Evolutionary conservation across 148 eudicot genomes (phyloP).

Genomic region (Oxyria digyna): DNA sequence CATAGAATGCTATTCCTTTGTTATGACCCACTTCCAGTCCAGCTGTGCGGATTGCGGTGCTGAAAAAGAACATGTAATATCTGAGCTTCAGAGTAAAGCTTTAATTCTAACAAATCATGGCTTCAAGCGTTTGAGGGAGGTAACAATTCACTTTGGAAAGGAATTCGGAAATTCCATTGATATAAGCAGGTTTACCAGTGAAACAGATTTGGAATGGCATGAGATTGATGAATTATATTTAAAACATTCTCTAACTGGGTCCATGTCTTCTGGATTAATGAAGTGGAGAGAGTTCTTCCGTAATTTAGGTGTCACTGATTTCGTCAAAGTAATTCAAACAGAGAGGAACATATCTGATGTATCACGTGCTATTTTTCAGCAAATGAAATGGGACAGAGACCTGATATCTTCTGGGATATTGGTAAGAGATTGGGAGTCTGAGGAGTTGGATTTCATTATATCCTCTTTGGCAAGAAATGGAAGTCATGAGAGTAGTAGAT

Average conservation of each 20-base stretch:
- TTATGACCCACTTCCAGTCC: constrained; percentile 74
- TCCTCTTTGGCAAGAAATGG: constrained; percentile 39
- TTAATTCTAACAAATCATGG: constrained; percentile 71
- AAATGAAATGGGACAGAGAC: constrained; percentile 22
- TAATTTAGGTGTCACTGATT: constrained; percentile 73
- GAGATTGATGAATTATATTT: constrained; percentile 55
- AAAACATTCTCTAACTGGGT: constrained; percentile 46
- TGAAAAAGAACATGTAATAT: constrained; percentile 51
- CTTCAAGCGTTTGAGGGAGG: constrained; percentile 43
- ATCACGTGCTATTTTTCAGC: constrained; percentile 22
- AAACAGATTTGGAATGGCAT: constrained; percentile 58
- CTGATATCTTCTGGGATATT: constrained; percentile 26
- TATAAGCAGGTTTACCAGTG: constrained; percentile 37
- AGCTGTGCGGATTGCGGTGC: constrained; percentile 49
- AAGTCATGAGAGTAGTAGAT: constrained; percentile 33
- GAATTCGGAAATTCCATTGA: constrained; percentile 59
- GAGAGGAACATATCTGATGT: constrained; percentile 44
- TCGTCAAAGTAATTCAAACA: constrained; percentile 46
- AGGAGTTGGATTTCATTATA: constrained; percentile 45
- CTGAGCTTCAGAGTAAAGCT: constrained; percentile 51
- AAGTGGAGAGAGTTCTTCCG: constrained; percentile 75
- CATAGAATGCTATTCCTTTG: constrained; percentile 61
- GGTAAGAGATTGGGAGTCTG: constrained; percentile 81
- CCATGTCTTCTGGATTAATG: constrained; percentile 30
- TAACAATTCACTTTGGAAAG: constrained; percentile 55